Evolutionary conservation across 2,329 filamentous ascomycete genomes (phyloP).

Genomic region (Alternaria sp.): DNA sequence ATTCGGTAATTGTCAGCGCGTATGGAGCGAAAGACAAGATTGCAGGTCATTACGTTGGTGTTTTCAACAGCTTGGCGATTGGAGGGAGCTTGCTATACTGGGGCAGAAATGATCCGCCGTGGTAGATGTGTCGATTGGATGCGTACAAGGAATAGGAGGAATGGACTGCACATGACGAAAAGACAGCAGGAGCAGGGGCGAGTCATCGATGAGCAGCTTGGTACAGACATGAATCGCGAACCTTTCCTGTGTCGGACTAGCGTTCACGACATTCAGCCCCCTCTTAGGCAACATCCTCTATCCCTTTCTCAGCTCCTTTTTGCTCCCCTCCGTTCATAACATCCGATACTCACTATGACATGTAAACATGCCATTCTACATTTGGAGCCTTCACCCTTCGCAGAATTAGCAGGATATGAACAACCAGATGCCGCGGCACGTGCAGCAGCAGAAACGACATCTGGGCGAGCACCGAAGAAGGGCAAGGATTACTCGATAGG

Average conservation of each 20-base stretch:
- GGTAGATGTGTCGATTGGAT: constrained; percentile 9
- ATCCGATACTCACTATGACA: neutral
- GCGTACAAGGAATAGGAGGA: neutral
- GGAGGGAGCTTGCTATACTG: constrained; percentile 36
- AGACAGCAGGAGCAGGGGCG: neutral
- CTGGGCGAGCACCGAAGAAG: constrained; percentile 8
- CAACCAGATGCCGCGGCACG: constrained; percentile 36
- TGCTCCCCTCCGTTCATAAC: neutral
- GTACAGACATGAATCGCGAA: neutral
- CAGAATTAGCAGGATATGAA: constrained; percentile 46
- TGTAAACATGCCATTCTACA: constrained; percentile 17
- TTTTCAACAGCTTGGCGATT: constrained; percentile 35
- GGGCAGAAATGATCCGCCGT: constrained; percentile 29
- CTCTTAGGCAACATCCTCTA: neutral
- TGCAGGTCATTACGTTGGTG: constrained; percentile 32
- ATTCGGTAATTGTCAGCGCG: constrained; percentile 31
- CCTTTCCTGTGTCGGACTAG: neutral
- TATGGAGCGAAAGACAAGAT: constrained; percentile 35
- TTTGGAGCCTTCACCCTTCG: constrained; percentile 47
- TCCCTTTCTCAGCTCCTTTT: neutral
- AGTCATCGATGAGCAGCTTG: neutral
- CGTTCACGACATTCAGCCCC: neutral
- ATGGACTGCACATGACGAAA: neutral
- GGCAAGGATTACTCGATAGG: constrained; percentile 18
- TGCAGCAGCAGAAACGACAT: constrained; percentile 32